Conservation (phyloP, 2,329 filamentous ascomycete species). For the Chrysoporthe cubensis region DNA sequence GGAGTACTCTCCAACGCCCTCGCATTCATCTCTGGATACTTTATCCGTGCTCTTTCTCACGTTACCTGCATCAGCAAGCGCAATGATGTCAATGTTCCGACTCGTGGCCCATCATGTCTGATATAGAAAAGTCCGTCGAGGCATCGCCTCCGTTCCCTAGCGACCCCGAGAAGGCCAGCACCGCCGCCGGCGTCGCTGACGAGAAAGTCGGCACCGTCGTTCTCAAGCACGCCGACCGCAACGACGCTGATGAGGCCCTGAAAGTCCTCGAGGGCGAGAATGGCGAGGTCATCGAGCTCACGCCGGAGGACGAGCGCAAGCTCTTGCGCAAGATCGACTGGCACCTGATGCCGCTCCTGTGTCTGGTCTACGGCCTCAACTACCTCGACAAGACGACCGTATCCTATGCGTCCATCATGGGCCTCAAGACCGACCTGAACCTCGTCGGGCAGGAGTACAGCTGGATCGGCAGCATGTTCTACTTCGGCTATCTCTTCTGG, state of each 20-base stretch:
- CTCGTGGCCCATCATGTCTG: constrained; percentile 21
- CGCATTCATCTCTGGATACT: background rate
- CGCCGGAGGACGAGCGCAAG: constrained; percentile 44
- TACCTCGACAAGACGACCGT: constrained; percentile 53
- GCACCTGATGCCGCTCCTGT: constrained; percentile 56
- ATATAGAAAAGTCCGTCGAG: constrained; percentile 25
- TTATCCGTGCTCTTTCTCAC: background rate
- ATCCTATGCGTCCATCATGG: constrained; percentile 58
- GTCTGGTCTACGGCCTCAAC: constrained; percentile 61
- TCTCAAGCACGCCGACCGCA: constrained; percentile 41
- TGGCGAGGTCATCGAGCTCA: constrained; percentile 42
- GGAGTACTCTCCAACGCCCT: background rate
- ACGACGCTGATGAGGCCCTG: constrained; percentile 49
- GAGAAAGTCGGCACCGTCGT: constrained; percentile 23
- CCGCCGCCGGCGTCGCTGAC: background rate
- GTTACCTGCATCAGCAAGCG: background rate
- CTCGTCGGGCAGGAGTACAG: constrained; percentile 64
- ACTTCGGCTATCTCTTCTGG: constrained; percentile 54
- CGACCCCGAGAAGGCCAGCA: constrained; percentile 25
- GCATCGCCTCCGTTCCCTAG: background rate
- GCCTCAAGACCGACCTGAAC: constrained; percentile 54
- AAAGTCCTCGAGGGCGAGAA: constrained; percentile 42
- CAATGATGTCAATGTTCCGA: background rate
- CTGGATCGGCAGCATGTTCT: constrained; percentile 55
- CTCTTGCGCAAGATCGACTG: constrained; percentile 51